Conservation (phyloP, 768 basidiomycete genomes). For the Naganishia antarctica region DNA sequence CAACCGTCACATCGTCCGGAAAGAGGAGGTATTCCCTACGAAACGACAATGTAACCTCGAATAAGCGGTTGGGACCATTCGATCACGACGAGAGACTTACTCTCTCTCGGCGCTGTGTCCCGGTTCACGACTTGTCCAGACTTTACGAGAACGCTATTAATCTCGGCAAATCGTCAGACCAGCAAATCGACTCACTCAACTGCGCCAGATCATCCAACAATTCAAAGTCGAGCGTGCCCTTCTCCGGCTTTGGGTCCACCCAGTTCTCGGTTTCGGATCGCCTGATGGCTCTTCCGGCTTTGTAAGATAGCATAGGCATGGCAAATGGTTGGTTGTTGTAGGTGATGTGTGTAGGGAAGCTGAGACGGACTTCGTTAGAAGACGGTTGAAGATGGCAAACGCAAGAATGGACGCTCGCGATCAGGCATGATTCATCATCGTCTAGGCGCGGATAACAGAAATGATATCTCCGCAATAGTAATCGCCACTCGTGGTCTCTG, state of each 20-base stretch:
- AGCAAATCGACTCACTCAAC: conserved; percentile 70
- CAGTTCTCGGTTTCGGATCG: conserved; percentile 40
- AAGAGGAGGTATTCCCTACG: conserved; percentile 77
- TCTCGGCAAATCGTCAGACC: no score
- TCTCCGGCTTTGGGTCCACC: conserved; percentile 44
- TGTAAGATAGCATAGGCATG: conserved; percentile 64
- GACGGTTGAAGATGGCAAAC: neutral
- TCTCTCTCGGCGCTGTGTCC: conserved; percentile 34
- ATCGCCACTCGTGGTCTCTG: no score
- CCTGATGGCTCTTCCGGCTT: conserved; percentile 39
- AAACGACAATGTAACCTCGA: no score
- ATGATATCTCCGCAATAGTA: no score
- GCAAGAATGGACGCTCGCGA: neutral
- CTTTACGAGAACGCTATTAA: no score
- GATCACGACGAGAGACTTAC: conserved; percentile 29
- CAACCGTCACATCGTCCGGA: conserved; percentile 76
- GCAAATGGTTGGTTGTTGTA: neutral
- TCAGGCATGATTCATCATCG: neutral
- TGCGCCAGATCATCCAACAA: conserved; percentile 42
- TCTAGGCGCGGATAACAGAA: no score
- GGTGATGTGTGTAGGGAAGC: neutral
- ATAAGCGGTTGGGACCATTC: no score
- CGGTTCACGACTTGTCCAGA: conserved; percentile 37
- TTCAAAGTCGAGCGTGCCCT: conserved; percentile 41
- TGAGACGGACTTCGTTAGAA: no score